phyloP scores from a whole-genome alignment of 257 asterid genomes.

The Datura wrightii region DNA sequence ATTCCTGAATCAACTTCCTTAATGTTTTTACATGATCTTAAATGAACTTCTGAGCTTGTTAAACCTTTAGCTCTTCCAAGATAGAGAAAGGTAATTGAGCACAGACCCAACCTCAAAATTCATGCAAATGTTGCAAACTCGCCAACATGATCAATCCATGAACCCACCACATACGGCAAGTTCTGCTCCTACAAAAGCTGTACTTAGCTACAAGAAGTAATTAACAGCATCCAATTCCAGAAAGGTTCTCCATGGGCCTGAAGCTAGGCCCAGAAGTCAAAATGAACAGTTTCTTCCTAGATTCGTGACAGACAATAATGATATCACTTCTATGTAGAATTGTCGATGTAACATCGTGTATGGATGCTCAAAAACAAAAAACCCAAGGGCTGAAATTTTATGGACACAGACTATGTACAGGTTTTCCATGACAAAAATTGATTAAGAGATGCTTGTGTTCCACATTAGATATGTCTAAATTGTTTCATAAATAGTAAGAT shows the following conservation, averaged over 20 bases:
- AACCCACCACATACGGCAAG: neutral
- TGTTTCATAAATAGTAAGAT: no score
- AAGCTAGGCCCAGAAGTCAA: neutral
- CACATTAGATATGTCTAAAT: neutral
- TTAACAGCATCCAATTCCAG: neutral
- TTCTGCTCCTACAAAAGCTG: neutral
- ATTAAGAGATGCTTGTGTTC: neutral
- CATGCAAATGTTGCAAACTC: neutral
- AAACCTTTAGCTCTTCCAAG: neutral
- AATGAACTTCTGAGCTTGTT: neutral
- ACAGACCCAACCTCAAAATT: neutral
- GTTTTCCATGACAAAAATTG: constrained; percentile 5
- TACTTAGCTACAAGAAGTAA: neutral
- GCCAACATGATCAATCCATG: neutral
- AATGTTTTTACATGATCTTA: neutral
- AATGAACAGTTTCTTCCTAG: neutral
- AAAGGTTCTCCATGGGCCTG: neutral
- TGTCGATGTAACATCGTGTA: neutral
- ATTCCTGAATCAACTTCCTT: neutral
- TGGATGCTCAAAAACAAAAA: neutral
- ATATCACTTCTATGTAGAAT: neutral
- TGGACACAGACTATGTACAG: neutral
- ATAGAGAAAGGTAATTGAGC: neutral
- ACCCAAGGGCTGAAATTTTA: neutral
- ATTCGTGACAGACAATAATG: neutral